phyloP scores from a whole-genome alignment of 2,329 filamentous ascomycete species.

The Dryadomyces sulphureus region DNA sequence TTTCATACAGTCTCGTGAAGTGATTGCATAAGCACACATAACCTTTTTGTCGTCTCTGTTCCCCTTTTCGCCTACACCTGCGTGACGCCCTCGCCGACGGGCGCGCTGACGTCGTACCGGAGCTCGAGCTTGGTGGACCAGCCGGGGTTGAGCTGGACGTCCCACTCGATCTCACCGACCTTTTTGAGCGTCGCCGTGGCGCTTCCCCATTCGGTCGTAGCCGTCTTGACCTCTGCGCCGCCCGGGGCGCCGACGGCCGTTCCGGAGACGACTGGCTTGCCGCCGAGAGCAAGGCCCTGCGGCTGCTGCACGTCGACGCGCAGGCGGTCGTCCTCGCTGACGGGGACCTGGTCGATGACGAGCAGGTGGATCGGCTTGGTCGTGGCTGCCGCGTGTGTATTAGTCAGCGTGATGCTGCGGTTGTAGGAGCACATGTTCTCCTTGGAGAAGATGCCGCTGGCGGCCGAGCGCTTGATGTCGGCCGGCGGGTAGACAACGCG shows the following conservation, averaged over 20 bases:
- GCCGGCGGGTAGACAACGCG: slow-evolving; percentile 40
- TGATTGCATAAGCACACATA: too few relatives aligned
- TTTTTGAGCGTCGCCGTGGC: slow-evolving; percentile 39
- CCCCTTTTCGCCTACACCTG: slow-evolving; percentile 9
- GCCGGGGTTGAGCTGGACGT: slow-evolving; percentile 41
- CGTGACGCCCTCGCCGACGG: slow-evolving; percentile 27
- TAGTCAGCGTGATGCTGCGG: slow-evolving; percentile 33
- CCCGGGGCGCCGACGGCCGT: background rate
- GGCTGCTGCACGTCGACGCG: slow-evolving; percentile 35
- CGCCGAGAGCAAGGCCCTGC: slow-evolving; percentile 26
- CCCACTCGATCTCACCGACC: slow-evolving; percentile 43
- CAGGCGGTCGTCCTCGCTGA: slow-evolving; percentile 45
- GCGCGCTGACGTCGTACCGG: slow-evolving; percentile 46
- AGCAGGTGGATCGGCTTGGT: slow-evolving; percentile 27
- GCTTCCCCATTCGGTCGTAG: slow-evolving; percentile 34
- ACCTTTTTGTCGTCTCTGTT: background rate
- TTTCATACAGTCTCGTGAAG: background rate
- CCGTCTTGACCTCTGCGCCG: slow-evolving; percentile 7
- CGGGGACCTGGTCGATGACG: slow-evolving; percentile 45
- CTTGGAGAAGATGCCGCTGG: slow-evolving; percentile 34
- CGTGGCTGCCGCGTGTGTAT: slow-evolving; percentile 24
- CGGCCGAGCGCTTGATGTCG: slow-evolving; percentile 33
- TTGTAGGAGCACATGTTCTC: slow-evolving; percentile 35
- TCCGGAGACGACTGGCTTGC: slow-evolving; percentile 17
- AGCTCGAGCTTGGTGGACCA: slow-evolving; percentile 40